Percentiles rank a stretch among this genome's conserved stretches.
phyloP scores from a whole-genome alignment of 1,284 basidiomycete genomes.

The Tylopilus orsonianus region DNA sequence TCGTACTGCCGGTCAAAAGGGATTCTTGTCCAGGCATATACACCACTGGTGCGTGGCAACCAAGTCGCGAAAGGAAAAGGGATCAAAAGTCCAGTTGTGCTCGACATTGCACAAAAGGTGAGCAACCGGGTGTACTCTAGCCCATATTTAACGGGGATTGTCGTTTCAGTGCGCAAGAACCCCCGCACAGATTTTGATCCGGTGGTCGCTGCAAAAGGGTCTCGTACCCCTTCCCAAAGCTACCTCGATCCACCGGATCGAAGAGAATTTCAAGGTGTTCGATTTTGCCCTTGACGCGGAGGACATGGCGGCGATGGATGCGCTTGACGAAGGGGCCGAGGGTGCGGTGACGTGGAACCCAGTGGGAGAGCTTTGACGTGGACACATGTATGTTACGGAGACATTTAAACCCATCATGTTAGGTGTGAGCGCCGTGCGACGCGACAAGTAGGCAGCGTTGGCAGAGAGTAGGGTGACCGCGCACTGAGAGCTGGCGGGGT shows the following conservation, averaged over 20 bases:
- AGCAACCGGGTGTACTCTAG: neutral
- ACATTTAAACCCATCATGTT: no score
- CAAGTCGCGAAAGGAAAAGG: conserved; percentile 25
- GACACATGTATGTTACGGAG: neutral
- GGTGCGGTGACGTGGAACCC: conserved; percentile 44
- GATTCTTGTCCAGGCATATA: conserved; percentile 54
- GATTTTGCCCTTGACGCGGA: conserved; percentile 39
- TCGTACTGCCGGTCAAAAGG: conserved; percentile 46
- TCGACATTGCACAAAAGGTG: conserved; percentile 41
- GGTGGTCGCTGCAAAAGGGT: conserved; percentile 70
- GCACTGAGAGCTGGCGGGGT: no score
- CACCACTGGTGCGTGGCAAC: conserved; percentile 44
- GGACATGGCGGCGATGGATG: conserved; percentile 40
- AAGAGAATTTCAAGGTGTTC: conserved; percentile 41
- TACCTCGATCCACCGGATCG: conserved; percentile 37
- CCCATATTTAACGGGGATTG: conserved; percentile 3
- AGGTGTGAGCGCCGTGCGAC: no score
- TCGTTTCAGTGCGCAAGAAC: conserved; percentile 37
- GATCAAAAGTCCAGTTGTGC: conserved; percentile 38
- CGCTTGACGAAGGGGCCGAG: conserved; percentile 35
- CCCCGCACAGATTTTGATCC: conserved; percentile 60
- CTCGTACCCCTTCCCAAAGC: conserved; percentile 43
- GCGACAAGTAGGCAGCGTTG: no score
- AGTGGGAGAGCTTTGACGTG: conserved; percentile 23
- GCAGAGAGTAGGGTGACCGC: no score